Percentiles rank a stretch among this genome's conserved stretches.
phyloP scores from a whole-genome alignment of 2,329 filamentous ascomycete genomes.

The Keithomyces neogunnii region DNA sequence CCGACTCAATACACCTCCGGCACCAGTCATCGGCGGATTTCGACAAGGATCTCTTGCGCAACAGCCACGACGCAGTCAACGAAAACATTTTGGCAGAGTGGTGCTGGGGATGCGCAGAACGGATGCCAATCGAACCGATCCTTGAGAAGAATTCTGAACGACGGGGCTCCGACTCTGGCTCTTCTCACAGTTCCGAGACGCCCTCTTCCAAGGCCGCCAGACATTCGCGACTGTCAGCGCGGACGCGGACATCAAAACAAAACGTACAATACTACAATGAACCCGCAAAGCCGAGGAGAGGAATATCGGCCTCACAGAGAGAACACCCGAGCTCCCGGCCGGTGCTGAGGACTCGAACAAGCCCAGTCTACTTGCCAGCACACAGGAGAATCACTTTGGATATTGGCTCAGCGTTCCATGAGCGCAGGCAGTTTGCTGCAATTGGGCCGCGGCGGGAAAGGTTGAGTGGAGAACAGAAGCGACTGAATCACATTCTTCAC shows the following conservation, averaged over 20 bases:
- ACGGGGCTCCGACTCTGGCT: not conserved
- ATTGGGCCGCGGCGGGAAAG: constrained; percentile 1
- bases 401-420: not conserved
- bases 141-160: not conserved
- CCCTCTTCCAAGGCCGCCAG: not conserved
- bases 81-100: constrained; percentile 5
- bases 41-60: constrained; percentile 1
- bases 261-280: not conserved
- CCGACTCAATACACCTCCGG: not conserved
- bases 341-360: not conserved
- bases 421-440: not conserved
- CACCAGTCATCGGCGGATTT: constrained; percentile 3
- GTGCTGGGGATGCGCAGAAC: not conserved
- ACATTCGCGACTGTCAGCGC: not conserved
- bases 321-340: not conserved
- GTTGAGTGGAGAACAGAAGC: constrained; percentile 1
- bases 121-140: too few relatives aligned
- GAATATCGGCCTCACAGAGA: not conserved
- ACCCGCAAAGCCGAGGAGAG: not conserved
- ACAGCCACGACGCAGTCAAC: not conserved
- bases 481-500: constrained; percentile 4
- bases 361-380: not conserved
- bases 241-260: not conserved
- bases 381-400: not conserved
- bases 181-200: not conserved